Evolutionary conservation across 2,329 filamentous ascomycete species (phyloP).

Genomic region (Biscogniauxia sp.): DNA sequence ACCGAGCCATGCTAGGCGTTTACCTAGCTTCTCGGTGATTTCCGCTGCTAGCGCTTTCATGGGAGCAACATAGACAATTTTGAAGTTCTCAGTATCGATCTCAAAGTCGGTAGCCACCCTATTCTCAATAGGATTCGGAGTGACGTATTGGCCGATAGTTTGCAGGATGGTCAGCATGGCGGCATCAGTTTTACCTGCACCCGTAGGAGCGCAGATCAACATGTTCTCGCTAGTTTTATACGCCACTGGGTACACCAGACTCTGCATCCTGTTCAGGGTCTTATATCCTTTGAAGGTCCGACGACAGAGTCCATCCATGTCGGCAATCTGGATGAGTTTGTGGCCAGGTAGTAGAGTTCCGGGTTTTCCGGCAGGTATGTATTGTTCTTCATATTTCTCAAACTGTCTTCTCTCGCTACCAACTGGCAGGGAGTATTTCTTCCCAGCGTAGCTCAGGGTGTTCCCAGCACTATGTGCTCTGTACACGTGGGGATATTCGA

Average conservation of each 20-base stretch:
- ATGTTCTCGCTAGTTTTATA: constrained; percentile 98
- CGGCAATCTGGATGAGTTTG: constrained; percentile 73
- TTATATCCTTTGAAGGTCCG: constrained; percentile 96
- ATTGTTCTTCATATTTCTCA: constrained; percentile 85
- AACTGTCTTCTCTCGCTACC: constrained; percentile 70
- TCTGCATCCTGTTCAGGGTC: constrained; percentile 95
- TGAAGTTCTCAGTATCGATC: constrained; percentile 86
- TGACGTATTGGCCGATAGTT: constrained; percentile 79
- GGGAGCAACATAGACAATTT: constrained; percentile 96
- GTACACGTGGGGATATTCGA: constrained; percentile 92
- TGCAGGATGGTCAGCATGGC: constrained; percentile 96
- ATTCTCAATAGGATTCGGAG: constrained; percentile 75
- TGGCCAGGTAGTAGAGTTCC: constrained; percentile 71
- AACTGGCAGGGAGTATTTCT: constrained; percentile 76
- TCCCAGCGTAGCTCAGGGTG: constrained; percentile 73
- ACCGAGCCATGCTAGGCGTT: constrained; percentile 88
- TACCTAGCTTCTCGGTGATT: constrained; percentile 90
- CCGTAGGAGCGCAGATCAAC: constrained; percentile 96
- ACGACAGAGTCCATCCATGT: constrained; percentile 84
- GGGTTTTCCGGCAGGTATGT: constrained; percentile 77
- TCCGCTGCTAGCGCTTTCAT: constrained; percentile 99
- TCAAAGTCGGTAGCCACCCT: constrained; percentile 73
- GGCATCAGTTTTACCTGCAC: constrained; percentile 97
- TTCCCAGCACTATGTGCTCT: constrained; percentile 81
- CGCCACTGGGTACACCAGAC: constrained; percentile 88